Evolutionary conservation across 441 rosid genomes (phyloP).

Genomic region (Cnidoscolus chayamansa): DNA sequence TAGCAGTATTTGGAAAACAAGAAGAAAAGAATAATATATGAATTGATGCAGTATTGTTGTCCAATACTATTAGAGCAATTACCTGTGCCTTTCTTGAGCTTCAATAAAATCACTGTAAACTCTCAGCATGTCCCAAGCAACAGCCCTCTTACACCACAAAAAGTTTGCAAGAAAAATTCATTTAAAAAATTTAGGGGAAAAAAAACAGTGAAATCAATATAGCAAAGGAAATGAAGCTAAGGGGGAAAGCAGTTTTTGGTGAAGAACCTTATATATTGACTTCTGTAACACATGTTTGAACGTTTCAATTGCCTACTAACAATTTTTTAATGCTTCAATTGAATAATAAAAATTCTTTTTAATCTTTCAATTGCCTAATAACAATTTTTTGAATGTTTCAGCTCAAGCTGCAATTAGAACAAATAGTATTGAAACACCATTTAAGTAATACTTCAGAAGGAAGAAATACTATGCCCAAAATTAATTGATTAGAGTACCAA

Average conservation of each 20-base stretch:
- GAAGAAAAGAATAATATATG: not conserved
- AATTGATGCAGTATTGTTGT: not conserved
- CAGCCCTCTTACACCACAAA: slow-evolving; percentile 59
- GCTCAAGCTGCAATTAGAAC: not conserved
- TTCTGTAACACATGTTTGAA: not conserved
- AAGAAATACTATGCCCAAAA: not conserved
- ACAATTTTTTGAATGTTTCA: not conserved
- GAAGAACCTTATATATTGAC: not conserved
- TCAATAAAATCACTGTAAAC: slow-evolving; percentile 79
- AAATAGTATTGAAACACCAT: not conserved
- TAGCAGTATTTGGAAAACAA: not conserved
- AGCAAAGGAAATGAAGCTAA: not conserved
- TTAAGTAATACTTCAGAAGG: not conserved
- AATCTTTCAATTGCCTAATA: not conserved
- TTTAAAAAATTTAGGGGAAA: not conserved
- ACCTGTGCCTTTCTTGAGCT: slow-evolving; percentile 78
- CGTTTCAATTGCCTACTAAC: not conserved
- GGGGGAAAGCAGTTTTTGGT: not conserved
- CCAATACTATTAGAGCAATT: slow-evolving; percentile 26
- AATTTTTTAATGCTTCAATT: not conserved
- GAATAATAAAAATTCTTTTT: not conserved
- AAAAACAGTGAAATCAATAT: not conserved
- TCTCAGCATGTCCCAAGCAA: slow-evolving; percentile 93
- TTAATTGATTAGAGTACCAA: not conserved
- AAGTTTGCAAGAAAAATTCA: slow-evolving; percentile 10